Percentiles rank a stretch among this genome's conserved stretches.
Conservation (phyloP, 208 protist genomes). For the Naegleria gruberi region DNA sequence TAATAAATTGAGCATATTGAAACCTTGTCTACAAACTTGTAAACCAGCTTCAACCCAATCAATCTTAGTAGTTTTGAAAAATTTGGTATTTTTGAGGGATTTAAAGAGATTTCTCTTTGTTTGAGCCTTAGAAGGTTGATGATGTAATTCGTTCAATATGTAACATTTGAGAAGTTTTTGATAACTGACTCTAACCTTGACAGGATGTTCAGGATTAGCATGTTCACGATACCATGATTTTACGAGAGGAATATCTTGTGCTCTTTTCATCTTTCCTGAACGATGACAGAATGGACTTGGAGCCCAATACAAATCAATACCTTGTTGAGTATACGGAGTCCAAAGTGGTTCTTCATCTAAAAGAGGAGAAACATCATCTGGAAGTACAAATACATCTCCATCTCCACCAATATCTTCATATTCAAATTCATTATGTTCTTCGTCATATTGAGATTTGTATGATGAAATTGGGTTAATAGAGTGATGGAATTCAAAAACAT, state of each 20-base stretch:
- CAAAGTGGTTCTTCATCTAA: slow-evolving; percentile 74
- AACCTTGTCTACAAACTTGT: slow-evolving; percentile 98
- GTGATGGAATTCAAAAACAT: slow-evolving; percentile 97
- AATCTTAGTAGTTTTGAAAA: slow-evolving; percentile 98
- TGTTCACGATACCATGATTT: slow-evolving; percentile 93
- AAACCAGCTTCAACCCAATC: slow-evolving; percentile 99
- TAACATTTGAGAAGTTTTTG: slow-evolving; percentile 99
- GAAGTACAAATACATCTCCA: slow-evolving; percentile 43
- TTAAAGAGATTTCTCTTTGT: slow-evolving; percentile 80
- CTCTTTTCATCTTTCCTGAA: slow-evolving; percentile 82
- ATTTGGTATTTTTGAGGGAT: slow-evolving; percentile 88
- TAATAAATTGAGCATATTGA: slow-evolving; percentile 99
- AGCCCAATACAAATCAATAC: slow-evolving; percentile 93
- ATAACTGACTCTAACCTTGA: slow-evolving; percentile 94
- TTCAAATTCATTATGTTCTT: background rate
- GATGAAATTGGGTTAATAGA: slow-evolving; percentile 94
- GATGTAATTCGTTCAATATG: slow-evolving; percentile 94
- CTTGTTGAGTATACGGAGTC: slow-evolving; percentile 77
- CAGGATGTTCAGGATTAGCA: slow-evolving; percentile 56
- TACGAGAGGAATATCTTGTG: slow-evolving; percentile 97
- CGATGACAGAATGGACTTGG: slow-evolving; percentile 93
- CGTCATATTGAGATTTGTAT: slow-evolving; percentile 28
- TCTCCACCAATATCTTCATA: slow-evolving; percentile 33
- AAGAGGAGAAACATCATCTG: slow-evolving; percentile 64
- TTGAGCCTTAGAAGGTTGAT: slow-evolving; percentile 59